Evolutionary conservation across 192 early-diverging fungal species (phyloP), one percentile per base, ranked within the genome.

Genomic region (Backusella parvicylindrica): DNA sequence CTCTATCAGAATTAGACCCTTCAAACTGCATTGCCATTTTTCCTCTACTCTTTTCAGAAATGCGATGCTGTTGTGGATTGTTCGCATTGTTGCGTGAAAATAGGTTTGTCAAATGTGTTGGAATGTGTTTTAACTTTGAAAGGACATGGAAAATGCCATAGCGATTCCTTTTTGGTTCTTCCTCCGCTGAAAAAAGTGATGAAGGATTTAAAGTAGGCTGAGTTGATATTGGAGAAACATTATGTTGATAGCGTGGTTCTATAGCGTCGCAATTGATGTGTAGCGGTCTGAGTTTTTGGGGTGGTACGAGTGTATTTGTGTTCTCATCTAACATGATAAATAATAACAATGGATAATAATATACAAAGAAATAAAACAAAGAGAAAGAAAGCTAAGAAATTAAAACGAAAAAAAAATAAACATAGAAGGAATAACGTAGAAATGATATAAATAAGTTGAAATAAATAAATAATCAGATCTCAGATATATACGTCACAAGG

Each of bases 241-340:
- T 60, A 60, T 60, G 53, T 13, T 60, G 53, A 28, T 28, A 60
- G 26, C 53, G 53, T 60, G 53, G 53, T 28, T 60, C 53, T 21
- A 60, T 60, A 60, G 53, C 26, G 53, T 60, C 53, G 28, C 53
- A 60, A n/a, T 60, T 60, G 12, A 60, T 60, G 53, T 60, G 53
- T 60, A 60, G 26, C 53, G 53, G 26, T 60, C 53, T 60, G 53
- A 28, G 53, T 60, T 60, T 60, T 26, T 60, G 21, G 26, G 53
- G 53, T 60, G 21, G 53, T 60, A 60, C 53, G 11, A 12, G 53
- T 60, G 53, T 60, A 60, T 60, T 28, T 60, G 26, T 28, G 21
- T 60, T 60, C 26, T 60, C 53, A 13, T 68, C 33, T 13, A 33
- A 21, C 66, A 68, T 68, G 11, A 36, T 38, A 47, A 21, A n/a